Evolutionary conservation across 345 rosid genomes (phyloP).

Genomic region (Limnanthes douglasii): DNA sequence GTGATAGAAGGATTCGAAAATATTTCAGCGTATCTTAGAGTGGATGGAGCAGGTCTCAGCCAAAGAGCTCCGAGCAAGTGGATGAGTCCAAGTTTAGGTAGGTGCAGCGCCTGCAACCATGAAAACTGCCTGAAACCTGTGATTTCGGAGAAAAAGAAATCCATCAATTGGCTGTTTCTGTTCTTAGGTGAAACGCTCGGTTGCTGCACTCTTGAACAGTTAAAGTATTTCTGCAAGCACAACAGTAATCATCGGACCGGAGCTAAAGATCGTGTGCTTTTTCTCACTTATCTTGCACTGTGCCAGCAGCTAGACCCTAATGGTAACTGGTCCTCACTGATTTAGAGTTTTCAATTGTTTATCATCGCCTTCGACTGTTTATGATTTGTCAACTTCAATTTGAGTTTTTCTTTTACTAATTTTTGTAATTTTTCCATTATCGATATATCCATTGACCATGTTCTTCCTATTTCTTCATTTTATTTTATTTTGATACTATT

Average conservation of each 20-base stretch:
- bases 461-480: no score
- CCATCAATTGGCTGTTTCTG: conserved; percentile 81
- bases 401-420: no score
- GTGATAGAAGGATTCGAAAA: conserved; percentile 34
- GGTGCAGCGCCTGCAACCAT: conserved; percentile 34
- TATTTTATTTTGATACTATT: no score
- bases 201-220: conserved; percentile 48
- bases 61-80: conserved; percentile 52
- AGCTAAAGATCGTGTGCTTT: conserved; percentile 74
- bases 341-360: no score
- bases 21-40: conserved; percentile 17
- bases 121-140: conserved; percentile 52
- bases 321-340: no score
- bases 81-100: conserved; percentile 29
- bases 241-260: conserved; percentile 61
- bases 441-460: no score
- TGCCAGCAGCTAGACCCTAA: conserved; percentile 57
- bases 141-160: conserved; percentile 26
- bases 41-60: conserved; percentile 25
- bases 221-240: conserved; percentile 85
- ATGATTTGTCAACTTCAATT: no score
- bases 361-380: no score
- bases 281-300: conserved; percentile 40
- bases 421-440: no score
- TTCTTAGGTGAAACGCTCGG: conserved; percentile 63